A percentile compares a stretch with the other conserved stretches of the same genome.
Evolutionary conservation across 805 yeast species (phyloP).

Genomic region (Metschnikowia hibisci): DNA sequence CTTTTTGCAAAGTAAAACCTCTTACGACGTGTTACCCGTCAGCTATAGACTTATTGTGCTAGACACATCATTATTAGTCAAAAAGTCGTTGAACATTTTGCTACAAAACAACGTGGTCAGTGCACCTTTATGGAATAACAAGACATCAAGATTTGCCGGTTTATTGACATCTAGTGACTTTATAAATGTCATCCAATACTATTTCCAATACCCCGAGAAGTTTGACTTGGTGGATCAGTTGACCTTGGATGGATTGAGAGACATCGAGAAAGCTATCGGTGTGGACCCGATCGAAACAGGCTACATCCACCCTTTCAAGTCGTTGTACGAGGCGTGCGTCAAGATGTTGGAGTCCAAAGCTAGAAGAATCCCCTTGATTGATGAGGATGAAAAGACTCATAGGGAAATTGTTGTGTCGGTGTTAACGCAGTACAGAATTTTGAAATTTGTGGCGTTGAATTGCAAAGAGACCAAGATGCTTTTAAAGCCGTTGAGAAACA

Average conservation of each 20-base stretch:
- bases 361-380: slow-evolving; percentile 90
- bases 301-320: slow-evolving; percentile 85
- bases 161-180: slow-evolving; percentile 88
- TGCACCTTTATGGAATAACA: slow-evolving; percentile 95
- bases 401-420: slow-evolving; percentile 94
- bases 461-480: slow-evolving; percentile 91
- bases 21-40: slow-evolving; percentile 95
- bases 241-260: slow-evolving; percentile 79
- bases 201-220: slow-evolving; percentile 83
- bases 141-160: slow-evolving; percentile 89
- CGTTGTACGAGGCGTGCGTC: slow-evolving; percentile 88
- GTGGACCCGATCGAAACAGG: slow-evolving; percentile 82
- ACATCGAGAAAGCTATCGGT: slow-evolving; percentile 83
- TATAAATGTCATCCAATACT: slow-evolving; percentile 91
- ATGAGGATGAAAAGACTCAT: slow-evolving; percentile 86
- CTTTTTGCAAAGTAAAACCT: slow-evolving; percentile 84
- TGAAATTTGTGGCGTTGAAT: slow-evolving; percentile 92
- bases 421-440: slow-evolving; percentile 90
- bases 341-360: slow-evolving; percentile 87
- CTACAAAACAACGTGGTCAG: slow-evolving; percentile 92
- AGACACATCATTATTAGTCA: slow-evolving; percentile 85
- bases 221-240: slow-evolving; percentile 83
- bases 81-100: slow-evolving; percentile 83
- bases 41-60: slow-evolving; percentile 88
- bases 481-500: slow-evolving; percentile 66